Conservation (phyloP, 495 filamentous ascomycete species). For the Peziza echinospora region DNA sequence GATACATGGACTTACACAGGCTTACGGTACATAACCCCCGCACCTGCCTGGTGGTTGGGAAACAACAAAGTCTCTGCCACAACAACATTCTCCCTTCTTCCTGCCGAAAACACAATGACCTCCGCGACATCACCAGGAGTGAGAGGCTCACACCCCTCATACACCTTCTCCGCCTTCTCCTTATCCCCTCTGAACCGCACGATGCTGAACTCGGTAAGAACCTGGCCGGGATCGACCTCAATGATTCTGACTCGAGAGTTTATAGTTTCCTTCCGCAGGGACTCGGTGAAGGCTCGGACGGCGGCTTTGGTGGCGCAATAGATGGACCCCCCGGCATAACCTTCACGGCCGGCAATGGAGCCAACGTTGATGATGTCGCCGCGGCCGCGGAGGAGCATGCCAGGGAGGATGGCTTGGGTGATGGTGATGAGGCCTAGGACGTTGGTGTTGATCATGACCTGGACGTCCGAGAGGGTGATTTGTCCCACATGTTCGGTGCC, state of each 20-base stretch:
- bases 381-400: constrained; percentile 60
- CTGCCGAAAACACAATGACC: constrained; percentile 74
- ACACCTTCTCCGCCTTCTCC: constrained; percentile 83
- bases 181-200: constrained; percentile 89
- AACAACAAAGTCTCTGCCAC: constrained; percentile 79
- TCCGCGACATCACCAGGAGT: constrained; percentile 92
- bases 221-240: constrained; percentile 87
- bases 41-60: constrained; percentile 69
- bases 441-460: constrained; percentile 78
- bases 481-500: constrained; percentile 70
- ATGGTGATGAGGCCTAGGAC: constrained; percentile 88
- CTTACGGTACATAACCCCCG: constrained; percentile 8
- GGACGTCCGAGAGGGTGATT: constrained; percentile 64
- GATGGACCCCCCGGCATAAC: constrained; percentile 76
- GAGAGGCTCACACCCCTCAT: constrained; percentile 74
- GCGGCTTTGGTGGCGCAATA: constrained; percentile 97
- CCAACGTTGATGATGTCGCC: constrained; percentile 97
- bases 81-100: constrained; percentile 82
- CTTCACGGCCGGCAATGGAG: constrained; percentile 78
- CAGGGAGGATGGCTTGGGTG: constrained; percentile 75
- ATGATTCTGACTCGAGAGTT: constrained; percentile 70
- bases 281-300: constrained; percentile 71
- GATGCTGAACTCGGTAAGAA: constrained; percentile 93
- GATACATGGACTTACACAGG: too few species aligned
- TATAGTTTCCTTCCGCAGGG: constrained; percentile 73